These are phyloP conservation scores for Capsicum chinense DNA, from an alignment of 257 asterid genomes.

Conservation along the genomic window DNA sequence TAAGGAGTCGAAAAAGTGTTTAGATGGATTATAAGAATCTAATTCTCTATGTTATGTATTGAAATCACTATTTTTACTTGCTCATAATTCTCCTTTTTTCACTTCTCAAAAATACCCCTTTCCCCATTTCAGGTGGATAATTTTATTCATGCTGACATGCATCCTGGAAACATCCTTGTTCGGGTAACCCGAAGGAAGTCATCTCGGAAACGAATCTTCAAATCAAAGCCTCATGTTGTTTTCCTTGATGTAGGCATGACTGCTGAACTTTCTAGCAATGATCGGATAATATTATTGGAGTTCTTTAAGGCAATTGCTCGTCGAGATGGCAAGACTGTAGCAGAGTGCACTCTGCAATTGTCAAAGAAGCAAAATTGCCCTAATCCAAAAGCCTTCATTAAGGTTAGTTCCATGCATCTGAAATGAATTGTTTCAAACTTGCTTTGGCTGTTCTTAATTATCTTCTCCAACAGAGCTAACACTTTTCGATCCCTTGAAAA, in stretches of 20 bases:
- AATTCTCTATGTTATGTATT: background rate
- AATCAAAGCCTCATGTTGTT: constrained; percentile 53
- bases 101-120: background rate
- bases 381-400: constrained; percentile 42
- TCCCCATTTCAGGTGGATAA: constrained; percentile 47
- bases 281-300: constrained; percentile 43
- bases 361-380: constrained; percentile 53
- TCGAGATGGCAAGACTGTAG: constrained; percentile 52
- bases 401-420: constrained; percentile 34
- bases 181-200: constrained; percentile 45
- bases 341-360: constrained; percentile 42
- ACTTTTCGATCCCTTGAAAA: background rate
- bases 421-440: constrained; percentile 11
- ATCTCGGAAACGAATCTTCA: constrained; percentile 44
- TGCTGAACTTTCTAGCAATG: constrained; percentile 50
- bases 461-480: background rate
- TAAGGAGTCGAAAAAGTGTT: background rate
- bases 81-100: background rate
- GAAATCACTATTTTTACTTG: background rate
- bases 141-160: constrained; percentile 58
- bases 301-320: constrained; percentile 51
- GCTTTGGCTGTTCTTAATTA: background rate
- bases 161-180: constrained; percentile 56
- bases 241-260: constrained; percentile 59
- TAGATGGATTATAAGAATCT: background rate